Evolutionary conservation across 352 stramenopile species (phyloP), one percentile per base, ranked within the genome.

Genomic region (Pythium aristosporum): DNA sequence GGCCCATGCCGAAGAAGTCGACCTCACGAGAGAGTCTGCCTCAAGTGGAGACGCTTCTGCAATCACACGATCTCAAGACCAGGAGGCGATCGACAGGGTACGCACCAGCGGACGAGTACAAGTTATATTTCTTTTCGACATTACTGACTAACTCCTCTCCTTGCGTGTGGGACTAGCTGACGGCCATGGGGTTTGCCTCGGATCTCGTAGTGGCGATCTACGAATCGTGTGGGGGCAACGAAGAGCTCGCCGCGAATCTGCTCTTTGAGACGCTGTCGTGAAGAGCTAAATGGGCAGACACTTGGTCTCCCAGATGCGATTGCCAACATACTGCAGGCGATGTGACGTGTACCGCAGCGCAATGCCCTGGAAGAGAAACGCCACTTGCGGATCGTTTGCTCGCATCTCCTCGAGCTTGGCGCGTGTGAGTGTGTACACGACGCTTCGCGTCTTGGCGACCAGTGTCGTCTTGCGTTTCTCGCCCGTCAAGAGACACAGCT

Each of bases 291-390:
- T 87, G 6, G 84, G 82, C 25, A 92, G 58, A 30, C 84, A 92
- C 65, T 92, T 92, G 61, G 84, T 91, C 62, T 92, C 84, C 84
- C 84, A 92, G 65, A 92, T 92, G 43, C 84, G 84, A 46, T 92
- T 92, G 43, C 84, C 84, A 1, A 92, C 84, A 58, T 92, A 92
- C 51, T 92, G 84, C 47, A 91, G 73, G 18, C 84, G 74, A 55
- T 85, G 83, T 0, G 81, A 92, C 34, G 82, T 89, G 66, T 92
- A 92, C 5, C 80, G 76, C 25, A 92, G 59, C 16, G 84, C 85
- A 32, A 92, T 85, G 5, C 79, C 73, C 57, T 92, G 84, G 55
- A 92, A 90, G 10, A 91, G 69, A 55, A 91, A 92, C 18, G 84
- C 84, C 15, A 92, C 34, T 48, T 80, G 69, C 54, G 78, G 85